A percentile compares a stretch with the other conserved stretches of the same genome.
Evolutionary conservation across 371 early-diverging fungal species (phyloP).

Genomic region (Lichtheimia corymbifera): DNA sequence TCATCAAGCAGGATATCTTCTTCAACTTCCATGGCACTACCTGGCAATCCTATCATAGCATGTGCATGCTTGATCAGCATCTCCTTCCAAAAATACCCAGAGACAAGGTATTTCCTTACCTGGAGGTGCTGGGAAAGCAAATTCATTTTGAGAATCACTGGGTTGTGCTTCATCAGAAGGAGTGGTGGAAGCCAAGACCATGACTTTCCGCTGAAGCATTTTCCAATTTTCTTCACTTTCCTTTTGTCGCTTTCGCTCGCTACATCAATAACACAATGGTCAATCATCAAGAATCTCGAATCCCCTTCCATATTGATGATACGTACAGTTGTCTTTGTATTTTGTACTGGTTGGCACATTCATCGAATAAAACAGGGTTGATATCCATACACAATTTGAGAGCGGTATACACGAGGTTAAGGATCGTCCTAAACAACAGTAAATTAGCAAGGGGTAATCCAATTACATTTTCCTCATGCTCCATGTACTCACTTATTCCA

Average conservation of each 20-base stretch:
- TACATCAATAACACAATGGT: constrained; percentile 24
- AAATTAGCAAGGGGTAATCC: background rate
- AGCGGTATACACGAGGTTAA: constrained; percentile 92
- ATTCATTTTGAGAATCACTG: background rate
- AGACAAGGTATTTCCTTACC: background rate
- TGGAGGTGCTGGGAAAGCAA: constrained; percentile 13
- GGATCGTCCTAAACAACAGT: constrained; percentile 72
- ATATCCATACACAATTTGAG: constrained; percentile 95
- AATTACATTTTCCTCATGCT: no score
- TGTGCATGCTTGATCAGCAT: no score
- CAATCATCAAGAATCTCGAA: background rate
- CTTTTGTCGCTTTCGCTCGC: constrained; percentile 83
- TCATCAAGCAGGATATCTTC: constrained; percentile 32
- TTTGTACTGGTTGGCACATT: constrained; percentile 86
- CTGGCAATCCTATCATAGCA: no score
- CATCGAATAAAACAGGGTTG: constrained; percentile 91
- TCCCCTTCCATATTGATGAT: background rate
- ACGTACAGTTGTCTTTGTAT: constrained; percentile 80
- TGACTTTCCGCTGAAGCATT: constrained; percentile 61
- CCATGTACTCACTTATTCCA: constrained; percentile 85
- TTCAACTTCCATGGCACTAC: constrained; percentile 23
- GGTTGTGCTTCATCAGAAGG: background rate
- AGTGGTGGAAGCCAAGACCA: constrained; percentile 4
- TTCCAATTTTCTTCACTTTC: constrained; percentile 87
- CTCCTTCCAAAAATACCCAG: no score